Base-by-base conservation (phyloP, 208 protist species). In the Wallacemonas sp. region DNA sequence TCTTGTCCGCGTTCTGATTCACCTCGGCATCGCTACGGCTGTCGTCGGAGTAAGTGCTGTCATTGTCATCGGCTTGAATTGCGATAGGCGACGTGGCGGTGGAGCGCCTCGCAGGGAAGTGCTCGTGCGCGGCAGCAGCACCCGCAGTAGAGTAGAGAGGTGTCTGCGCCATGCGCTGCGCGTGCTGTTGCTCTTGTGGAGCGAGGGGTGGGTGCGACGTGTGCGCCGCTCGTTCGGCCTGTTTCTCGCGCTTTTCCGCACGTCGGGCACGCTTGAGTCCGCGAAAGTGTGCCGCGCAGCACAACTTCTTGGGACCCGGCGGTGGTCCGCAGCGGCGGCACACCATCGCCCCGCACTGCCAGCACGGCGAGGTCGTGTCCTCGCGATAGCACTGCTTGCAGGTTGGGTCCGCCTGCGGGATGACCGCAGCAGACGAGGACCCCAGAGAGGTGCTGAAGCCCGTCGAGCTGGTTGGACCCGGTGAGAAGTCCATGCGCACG, bases 241-340 rank as follows among this genome's bases (percentile, higher is more conserved):
- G 41, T 39, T 19, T 49, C 15, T 12, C 14, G 36, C 56, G 15
- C 56, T 26, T 47, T 6, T 26, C 51, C 30, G 51, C 51, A 5
- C 51, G 51, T 26, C 17, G 26, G 30, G 51, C 51, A 31, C 51
- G 51, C 45, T 55, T 51, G 19, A 66, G 39, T 5, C 24, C 44
- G 27, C 77, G 70, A 30, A 72, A 68, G 33, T 82, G 77, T 5
- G 77, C 77, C 1, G 53, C 62, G 58, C 77, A 82, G 60, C 77
- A 82, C 26, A 76, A 66, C 62, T 69, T 67, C 0, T 62, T 56
- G 9, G 49, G 56, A 9, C 55, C 62, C 11, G 56, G 62, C 15
- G 14, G 71, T 31, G 77, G 55, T 5, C 77, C 77, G 58, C 83
- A 90, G 56, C 71, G 75, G n/a, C 71, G 60, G 73, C 83, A 90